Conservation (phyloP, 2,329 filamentous ascomycete genomes). For the Tympanopsis confertula region DNA sequence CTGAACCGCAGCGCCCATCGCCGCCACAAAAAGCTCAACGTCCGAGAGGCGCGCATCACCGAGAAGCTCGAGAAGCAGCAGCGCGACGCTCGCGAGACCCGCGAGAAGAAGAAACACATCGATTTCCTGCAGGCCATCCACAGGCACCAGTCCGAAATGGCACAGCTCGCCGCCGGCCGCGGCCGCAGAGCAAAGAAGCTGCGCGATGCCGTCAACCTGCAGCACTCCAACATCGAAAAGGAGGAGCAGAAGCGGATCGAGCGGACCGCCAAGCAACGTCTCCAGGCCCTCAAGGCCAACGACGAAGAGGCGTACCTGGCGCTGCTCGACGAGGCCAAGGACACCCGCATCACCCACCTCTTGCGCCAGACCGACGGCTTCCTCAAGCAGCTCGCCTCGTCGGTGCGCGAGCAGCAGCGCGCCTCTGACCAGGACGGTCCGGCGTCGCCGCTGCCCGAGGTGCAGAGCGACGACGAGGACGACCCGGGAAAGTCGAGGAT, state of each 20-base stretch:
- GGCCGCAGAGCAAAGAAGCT: conserved; percentile 77
- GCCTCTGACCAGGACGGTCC: conserved; percentile 70
- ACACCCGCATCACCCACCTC: conserved; percentile 95
- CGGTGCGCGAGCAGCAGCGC: conserved; percentile 87
- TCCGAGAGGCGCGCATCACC: conserved; percentile 89
- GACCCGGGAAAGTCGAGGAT: conserved; percentile 66
- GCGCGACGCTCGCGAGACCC: conserved; percentile 84
- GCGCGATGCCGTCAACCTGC: conserved; percentile 74
- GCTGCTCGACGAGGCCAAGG: conserved; percentile 93
- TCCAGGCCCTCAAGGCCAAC: conserved; percentile 95
- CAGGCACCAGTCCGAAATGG: conserved; percentile 69
- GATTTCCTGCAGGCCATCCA: conserved; percentile 84
- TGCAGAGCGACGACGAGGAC: conserved; percentile 37
- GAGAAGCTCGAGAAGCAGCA: conserved; percentile 99
- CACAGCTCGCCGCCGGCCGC: conserved; percentile 48
- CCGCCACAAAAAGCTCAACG: conserved; percentile 91
- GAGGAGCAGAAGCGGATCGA: conserved; percentile 98
- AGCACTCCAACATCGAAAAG: conserved; percentile 95
- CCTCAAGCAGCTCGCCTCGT: conserved; percentile 86
- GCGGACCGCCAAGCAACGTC: conserved; percentile 96
- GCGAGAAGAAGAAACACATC: conserved; percentile 93
- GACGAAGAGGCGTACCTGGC: conserved; percentile 98
- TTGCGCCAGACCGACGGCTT: conserved; percentile 96
- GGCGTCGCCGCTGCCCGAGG: conserved; percentile 52
- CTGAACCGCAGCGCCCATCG: conserved; percentile 85